Conservation (phyloP, 148 eudicot species). For the Rhododendron ferrugineum region DNA sequence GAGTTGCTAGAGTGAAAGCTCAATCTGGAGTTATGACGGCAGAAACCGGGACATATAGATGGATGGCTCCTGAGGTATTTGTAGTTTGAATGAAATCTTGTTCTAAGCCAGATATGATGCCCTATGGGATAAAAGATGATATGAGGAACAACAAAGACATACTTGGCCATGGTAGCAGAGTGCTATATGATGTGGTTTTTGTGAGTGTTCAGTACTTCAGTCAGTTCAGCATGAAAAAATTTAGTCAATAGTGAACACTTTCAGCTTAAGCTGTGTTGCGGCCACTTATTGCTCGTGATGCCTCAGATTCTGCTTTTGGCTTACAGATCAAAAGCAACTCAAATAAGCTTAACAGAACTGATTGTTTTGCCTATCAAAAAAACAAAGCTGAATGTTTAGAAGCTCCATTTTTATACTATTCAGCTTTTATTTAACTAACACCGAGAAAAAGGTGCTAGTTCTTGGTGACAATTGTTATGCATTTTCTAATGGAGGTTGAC, state of each 20-base stretch:
- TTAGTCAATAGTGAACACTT: not conserved
- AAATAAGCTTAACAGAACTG: not conserved
- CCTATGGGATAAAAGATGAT: not conserved
- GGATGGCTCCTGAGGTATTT: constrained; percentile 99
- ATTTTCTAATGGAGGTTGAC: not conserved
- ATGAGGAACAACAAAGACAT: no score
- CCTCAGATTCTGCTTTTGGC: not conserved
- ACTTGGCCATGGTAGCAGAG: not conserved
- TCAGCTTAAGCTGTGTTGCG: not conserved
- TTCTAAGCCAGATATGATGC: not conserved
- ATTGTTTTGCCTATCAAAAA: not conserved
- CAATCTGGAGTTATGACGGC: constrained; percentile 98
- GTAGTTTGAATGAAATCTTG: not conserved
- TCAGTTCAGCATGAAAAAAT: not conserved
- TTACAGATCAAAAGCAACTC: not conserved
- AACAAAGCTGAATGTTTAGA: not conserved
- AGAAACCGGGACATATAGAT: constrained; percentile 94
- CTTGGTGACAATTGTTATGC: not conserved
- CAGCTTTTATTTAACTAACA: not conserved
- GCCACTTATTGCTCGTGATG: not conserved
- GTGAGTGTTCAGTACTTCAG: not conserved
- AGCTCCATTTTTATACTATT: not conserved
- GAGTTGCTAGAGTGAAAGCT: constrained; percentile 93
- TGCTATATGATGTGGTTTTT: not conserved
- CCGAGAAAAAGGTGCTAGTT: not conserved